phyloP scores from a whole-genome alignment of 2,329 filamentous ascomycete genomes.

The Alternaria infectoria region DNA sequence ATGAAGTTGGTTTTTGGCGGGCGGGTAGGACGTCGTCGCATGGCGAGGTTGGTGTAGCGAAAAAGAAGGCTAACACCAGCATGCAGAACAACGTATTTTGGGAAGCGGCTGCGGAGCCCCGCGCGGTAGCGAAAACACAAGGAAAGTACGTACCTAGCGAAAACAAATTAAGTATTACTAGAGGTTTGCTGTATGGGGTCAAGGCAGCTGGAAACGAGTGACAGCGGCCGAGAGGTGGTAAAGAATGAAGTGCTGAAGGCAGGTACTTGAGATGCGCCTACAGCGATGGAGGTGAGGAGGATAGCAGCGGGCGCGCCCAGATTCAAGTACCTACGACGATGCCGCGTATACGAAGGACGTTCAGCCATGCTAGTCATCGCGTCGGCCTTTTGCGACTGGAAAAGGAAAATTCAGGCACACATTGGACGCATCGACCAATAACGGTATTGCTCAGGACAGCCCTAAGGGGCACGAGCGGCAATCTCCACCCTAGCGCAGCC shows the following conservation, averaged over 20 bases:
- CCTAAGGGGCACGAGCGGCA: conserved; percentile 32
- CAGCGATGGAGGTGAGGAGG: conserved; percentile 28
- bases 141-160: conserved; percentile 17
- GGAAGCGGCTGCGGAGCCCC: conserved; percentile 1
- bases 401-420: conserved; percentile 19
- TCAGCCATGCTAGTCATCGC: conserved; percentile 23
- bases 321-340: conserved; percentile 27
- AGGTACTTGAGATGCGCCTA: conserved; percentile 31
- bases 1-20: conserved; percentile 1
- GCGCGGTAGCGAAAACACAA: background rate
- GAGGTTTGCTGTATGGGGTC: background rate
- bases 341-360: conserved; percentile 11
- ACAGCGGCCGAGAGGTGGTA: conserved; percentile 28
- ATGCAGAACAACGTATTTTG: background rate
- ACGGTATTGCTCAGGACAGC: conserved; percentile 6
- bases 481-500: conserved; percentile 31
- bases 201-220: conserved; percentile 33
- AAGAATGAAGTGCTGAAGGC: conserved; percentile 31
- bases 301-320: conserved; percentile 17
- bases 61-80: conserved; percentile 7
- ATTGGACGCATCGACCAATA: conserved; percentile 23
- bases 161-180: conserved; percentile 14
- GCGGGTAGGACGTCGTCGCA: conserved; percentile 5
- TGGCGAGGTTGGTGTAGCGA: conserved; percentile 3
- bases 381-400: conserved; percentile 7